Percentiles rank a stretch among this genome's conserved stretches.
Conservation (phyloP, 495 filamentous ascomycete genomes). For the Penicillium psychrofluorescens region DNA sequence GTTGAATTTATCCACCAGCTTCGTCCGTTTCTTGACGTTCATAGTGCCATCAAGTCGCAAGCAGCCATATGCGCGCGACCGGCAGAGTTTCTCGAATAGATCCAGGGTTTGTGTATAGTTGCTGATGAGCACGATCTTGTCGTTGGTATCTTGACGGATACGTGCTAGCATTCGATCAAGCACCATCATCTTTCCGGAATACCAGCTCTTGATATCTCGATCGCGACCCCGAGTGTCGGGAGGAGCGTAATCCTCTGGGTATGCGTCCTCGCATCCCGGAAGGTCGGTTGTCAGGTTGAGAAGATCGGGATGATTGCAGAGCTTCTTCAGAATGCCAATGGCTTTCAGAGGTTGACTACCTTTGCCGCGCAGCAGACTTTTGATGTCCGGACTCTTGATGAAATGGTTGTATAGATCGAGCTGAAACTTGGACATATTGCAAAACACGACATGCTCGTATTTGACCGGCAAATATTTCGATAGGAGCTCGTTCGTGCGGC, state of each 20-base stretch:
- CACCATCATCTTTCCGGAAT: conserved; percentile 97
- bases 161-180: conserved; percentile 97
- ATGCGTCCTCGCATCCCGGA: conserved; percentile 75
- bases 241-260: conserved; percentile 81
- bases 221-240: conserved; percentile 85
- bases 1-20: conserved; percentile 98
- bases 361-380: conserved; percentile 85
- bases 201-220: conserved; percentile 90
- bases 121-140: conserved; percentile 98
- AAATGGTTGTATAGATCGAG: conserved; percentile 92
- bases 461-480: conserved; percentile 98
- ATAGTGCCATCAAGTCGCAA: conserved; percentile 93
- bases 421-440: conserved; percentile 90
- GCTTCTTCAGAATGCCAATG: conserved; percentile 92
- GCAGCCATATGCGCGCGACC: conserved; percentile 72
- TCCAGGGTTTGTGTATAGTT: conserved; percentile 98
- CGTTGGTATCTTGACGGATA: conserved; percentile 92
- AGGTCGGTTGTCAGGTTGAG: conserved; percentile 79
- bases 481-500: conserved; percentile 93
- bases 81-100: conserved; percentile 87
- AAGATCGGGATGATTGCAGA: conserved; percentile 97
- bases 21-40: conserved; percentile 94
- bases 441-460: conserved; percentile 99
- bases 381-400: conserved; percentile 91
- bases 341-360: conserved; percentile 95